Evolutionary conservation across 139 green algal species (phyloP).

Genomic region (Yamagishiella unicocca): DNA sequence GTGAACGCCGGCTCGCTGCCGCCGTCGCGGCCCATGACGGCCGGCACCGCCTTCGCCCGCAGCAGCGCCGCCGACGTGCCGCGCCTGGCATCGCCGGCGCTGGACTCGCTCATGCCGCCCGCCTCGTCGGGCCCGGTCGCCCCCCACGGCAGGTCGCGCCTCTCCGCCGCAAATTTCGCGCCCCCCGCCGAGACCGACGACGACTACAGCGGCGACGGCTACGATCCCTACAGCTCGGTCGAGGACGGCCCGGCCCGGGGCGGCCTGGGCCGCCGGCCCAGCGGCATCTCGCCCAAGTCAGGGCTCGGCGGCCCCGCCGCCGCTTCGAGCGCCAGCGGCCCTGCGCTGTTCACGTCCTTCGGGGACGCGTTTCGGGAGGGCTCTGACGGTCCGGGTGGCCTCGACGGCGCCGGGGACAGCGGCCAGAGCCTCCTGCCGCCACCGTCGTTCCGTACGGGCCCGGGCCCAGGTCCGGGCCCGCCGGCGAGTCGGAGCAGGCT

Average conservation of each 20-base stretch:
- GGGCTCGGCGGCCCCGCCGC: background rate
- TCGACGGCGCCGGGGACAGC: background rate
- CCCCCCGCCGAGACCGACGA: too few relatives aligned
- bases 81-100: slow-evolving; percentile 17
- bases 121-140: background rate
- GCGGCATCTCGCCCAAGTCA: background rate
- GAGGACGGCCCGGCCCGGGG: background rate
- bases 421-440: background rate
- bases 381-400: background rate
- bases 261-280: background rate
- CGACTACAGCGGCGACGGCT: background rate
- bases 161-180: too few relatives aligned
- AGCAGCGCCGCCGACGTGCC: slow-evolving; percentile 17
- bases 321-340: slow-evolving; percentile 22
- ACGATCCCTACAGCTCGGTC: background rate
- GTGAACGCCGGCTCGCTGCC: slow-evolving; percentile 9
- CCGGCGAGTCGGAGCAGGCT: background rate
- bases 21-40: background rate
- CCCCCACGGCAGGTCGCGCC: too few relatives aligned
- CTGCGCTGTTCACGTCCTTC: slow-evolving; percentile 39
- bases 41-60: background rate
- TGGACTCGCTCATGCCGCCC: background rate
- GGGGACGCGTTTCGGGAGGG: slow-evolving; percentile 12
- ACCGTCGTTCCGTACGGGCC: background rate
- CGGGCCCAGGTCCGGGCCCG: background rate